phyloP scores from a whole-genome alignment of 129 eudicot species.

The Dittrichia graveolens region DNA sequence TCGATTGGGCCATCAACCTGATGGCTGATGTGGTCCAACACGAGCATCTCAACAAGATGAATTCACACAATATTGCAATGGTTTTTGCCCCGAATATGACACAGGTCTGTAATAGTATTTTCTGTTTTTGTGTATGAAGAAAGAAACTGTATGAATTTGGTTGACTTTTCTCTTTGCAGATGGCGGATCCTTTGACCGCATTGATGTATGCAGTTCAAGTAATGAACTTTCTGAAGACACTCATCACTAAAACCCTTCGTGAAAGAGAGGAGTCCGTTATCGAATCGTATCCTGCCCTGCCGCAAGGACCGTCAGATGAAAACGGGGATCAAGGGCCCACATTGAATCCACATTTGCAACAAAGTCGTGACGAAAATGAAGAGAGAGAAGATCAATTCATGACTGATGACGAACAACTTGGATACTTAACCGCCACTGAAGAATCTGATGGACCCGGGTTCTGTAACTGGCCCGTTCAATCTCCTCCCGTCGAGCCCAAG shows the following conservation, averaged over 20 bases:
- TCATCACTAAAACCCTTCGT: conserved; percentile 57
- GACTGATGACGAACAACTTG: conserved; percentile 44
- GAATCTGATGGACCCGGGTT: conserved; percentile 45
- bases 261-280: conserved; percentile 55
- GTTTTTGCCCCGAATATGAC: conserved; percentile 96
- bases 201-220: conserved; percentile 92
- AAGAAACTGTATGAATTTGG: neutral
- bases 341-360: conserved; percentile 30
- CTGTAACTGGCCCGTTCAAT: conserved; percentile 34
- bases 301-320: conserved; percentile 46
- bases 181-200: conserved; percentile 56
- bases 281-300: conserved; percentile 45
- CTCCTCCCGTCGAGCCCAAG: conserved; percentile 25
- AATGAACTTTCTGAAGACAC: conserved; percentile 89
- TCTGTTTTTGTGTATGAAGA: neutral
- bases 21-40: conserved; percentile 90
- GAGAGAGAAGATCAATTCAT: conserved; percentile 15
- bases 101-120: conserved; percentile 46
- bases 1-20: conserved; percentile 90
- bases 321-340: conserved; percentile 51
- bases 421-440: conserved; percentile 40
- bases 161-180: conserved; percentile 37
- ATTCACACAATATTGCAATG: conserved; percentile 80
- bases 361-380: conserved; percentile 22
- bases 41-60: conserved; percentile 81